phyloP scores from a whole-genome alignment of 257 asterid species.

The Lycium barbarum region DNA sequence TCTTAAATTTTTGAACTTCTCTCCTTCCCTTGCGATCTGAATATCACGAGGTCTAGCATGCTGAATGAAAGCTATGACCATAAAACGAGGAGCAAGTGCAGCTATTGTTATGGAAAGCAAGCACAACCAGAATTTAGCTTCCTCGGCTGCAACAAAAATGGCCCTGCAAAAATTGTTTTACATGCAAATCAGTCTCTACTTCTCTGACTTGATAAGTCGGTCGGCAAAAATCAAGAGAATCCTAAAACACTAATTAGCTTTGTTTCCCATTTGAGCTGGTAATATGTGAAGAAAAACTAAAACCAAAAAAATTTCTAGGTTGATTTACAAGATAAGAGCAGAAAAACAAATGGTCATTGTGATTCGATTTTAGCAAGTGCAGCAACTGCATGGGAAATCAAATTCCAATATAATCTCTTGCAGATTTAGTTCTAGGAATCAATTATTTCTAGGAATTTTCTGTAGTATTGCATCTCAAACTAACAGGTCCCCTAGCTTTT shows the following conservation, averaged over 20 bases:
- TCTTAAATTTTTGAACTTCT: conserved; percentile 56
- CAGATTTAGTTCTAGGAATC: background rate
- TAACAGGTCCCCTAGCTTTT: background rate
- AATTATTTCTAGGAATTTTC: background rate
- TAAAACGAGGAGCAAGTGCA: conserved; percentile 80
- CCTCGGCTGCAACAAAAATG: conserved; percentile 66
- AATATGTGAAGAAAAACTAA: background rate
- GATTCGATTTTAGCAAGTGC: conserved; percentile 5
- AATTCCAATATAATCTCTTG: background rate
- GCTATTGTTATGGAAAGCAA: conserved; percentile 67
- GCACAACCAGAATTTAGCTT: conserved; percentile 75
- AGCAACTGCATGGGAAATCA: conserved; percentile 12
- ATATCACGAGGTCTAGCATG: conserved; percentile 61
- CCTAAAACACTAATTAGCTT: background rate
- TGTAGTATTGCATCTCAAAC: conserved; percentile 8
- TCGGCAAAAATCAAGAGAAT: background rate
- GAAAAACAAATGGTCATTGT: background rate
- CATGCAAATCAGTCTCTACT: conserved; percentile 23
- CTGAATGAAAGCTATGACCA: conserved; percentile 58
- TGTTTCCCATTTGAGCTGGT: background rate
- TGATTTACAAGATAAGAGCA: background rate
- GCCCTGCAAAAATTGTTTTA: conserved; percentile 67
- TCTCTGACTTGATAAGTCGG: background rate
- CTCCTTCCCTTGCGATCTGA: conserved; percentile 83
- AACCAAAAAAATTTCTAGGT: background rate